Evolutionary conservation across 2,329 filamentous ascomycete genomes (phyloP), one percentile per base, ranked within the genome.

Genomic region (Chrysoporthe cubensis): DNA sequence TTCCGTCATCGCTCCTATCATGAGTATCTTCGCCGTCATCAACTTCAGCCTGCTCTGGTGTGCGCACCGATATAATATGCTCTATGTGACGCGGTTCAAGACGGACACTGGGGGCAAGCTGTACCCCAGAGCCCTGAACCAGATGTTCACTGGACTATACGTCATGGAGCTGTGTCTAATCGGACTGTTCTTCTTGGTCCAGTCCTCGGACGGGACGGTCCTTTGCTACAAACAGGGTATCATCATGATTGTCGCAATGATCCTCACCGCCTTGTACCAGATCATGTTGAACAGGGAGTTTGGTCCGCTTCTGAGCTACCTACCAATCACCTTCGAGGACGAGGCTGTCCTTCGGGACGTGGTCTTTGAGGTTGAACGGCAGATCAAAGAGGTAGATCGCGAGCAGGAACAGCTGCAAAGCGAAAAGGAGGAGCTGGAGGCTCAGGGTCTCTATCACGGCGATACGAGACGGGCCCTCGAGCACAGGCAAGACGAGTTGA

Each of bases 301-400:
- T 73, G 87, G 88, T 0, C 95, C 96, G 2, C 84, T 99, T 11
- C 90, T 97, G 76, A 88, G 91, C 50, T 97, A 97, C 74, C 82
- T 99, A 3, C 96, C 96, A 0, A 96, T 98, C 71, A 98, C 95
- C 0, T 89, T 98, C 66, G 96, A 99, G 77, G 96, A 98, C 71
- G 95, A 97, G 75, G 96, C 96, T 2, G 92, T 96, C 0, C 82
- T 92, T n/a, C 90, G 95, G 7, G 96, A 99, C 72, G 89, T 95
- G 74, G 92, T 91, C 50, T 99, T 98, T 76, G 90, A 93, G 73
- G 85, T 91, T 59, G 90, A 90, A 3, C 93, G 96, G 8, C 63
- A 59, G 21, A 48, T 61, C 42, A 61, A 61, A 18, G 59, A 61
- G 59, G 18, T 81, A 86, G 0, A 84, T 86, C 13, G 83, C 84